phyloP scores from a whole-genome alignment of 768 basidiomycete genomes.

The Pleurotus tuoliensis region DNA sequence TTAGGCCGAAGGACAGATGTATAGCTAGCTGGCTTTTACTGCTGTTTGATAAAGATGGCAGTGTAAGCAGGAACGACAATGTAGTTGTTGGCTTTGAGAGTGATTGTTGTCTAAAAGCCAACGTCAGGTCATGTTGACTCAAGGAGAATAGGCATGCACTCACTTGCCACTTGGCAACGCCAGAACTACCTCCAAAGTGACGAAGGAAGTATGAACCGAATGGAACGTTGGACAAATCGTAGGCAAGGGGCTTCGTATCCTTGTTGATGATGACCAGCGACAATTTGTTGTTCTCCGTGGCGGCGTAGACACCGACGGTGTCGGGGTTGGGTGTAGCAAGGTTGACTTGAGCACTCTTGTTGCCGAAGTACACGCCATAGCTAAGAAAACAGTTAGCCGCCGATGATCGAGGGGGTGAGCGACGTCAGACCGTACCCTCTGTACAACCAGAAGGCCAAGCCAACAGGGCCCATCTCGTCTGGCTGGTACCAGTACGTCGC shows the following conservation, averaged over 20 bases:
- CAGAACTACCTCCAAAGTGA: conserved; percentile 53
- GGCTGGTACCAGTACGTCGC: conserved; percentile 53
- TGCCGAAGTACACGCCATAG: conserved; percentile 43
- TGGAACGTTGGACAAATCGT: conserved; percentile 41
- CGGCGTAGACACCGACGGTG: conserved; percentile 43
- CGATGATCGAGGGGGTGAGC: neutral
- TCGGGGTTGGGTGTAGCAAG: conserved; percentile 35
- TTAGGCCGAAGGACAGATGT: too few relatives aligned
- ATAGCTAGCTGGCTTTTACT: conserved; percentile 3
- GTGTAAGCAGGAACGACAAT: conserved; percentile 31
- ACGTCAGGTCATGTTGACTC: neutral
- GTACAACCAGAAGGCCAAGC: conserved; percentile 53
- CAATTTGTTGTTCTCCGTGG: conserved; percentile 33
- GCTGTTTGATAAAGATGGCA: conserved; percentile 24
- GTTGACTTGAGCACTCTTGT: conserved; percentile 40
- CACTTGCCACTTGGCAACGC: conserved; percentile 54
- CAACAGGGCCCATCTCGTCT: conserved; percentile 43
- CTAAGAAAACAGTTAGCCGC: conserved; percentile 17
- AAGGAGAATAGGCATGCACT: conserved; percentile 7
- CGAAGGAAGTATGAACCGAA: conserved; percentile 47
- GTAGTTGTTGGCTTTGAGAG: conserved; percentile 25
- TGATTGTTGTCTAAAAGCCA: conserved; percentile 24
- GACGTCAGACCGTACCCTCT: conserved; percentile 35
- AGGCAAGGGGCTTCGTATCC: conserved; percentile 36
- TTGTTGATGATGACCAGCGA: conserved; percentile 51